These are phyloP conservation scores for Macrolepiota albuminosa DNA, from an alignment of 768 basidiomycete species.

Conservation along the genomic window DNA sequence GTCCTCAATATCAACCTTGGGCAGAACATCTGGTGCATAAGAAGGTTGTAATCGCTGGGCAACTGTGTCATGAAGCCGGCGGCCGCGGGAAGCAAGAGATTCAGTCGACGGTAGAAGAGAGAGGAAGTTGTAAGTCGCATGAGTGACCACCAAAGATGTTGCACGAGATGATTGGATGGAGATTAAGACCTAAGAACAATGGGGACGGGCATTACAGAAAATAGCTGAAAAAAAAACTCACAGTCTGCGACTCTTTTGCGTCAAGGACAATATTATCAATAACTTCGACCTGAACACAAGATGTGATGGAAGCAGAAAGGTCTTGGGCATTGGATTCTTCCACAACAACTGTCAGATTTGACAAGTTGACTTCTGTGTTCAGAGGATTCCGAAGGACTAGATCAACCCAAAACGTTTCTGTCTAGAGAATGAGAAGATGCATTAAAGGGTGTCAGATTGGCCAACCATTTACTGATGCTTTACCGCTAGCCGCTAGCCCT, in stretches of 20 bases:
- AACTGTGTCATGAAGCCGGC: slow-evolving; percentile 69
- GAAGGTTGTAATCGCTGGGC: slow-evolving; percentile 62
- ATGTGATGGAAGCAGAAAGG: slow-evolving; percentile 24
- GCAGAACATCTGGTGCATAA: slow-evolving; percentile 65
- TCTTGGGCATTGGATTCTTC: slow-evolving; percentile 31
- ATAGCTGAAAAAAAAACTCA: slow-evolving; percentile 26
- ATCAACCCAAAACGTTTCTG: slow-evolving; percentile 79
- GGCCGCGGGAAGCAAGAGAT: slow-evolving; percentile 64
- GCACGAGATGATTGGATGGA: slow-evolving; percentile 50
- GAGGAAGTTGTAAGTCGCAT: slow-evolving; percentile 66
- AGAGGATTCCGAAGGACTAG: slow-evolving; percentile 67
- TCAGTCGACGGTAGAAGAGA: slow-evolving; percentile 67
- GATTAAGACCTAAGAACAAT: slow-evolving; percentile 49
- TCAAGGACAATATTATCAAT: slow-evolving; percentile 58
- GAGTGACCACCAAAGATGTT: slow-evolving; percentile 49
- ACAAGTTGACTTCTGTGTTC: slow-evolving; percentile 65
- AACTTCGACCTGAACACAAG: slow-evolving; percentile 51
- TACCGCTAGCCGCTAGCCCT: slow-evolving; percentile 47
- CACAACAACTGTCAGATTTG: slow-evolving; percentile 54
- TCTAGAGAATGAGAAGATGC: slow-evolving; percentile 7
- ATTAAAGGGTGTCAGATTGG: not conserved
- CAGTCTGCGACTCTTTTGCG: slow-evolving; percentile 61
- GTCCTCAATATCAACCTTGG: slow-evolving; percentile 59
- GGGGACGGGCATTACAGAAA: not conserved
- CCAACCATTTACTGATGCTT: slow-evolving; percentile 62